These are phyloP conservation scores for Taphrina populina DNA, from an alignment of 1,139 yeast species.

Conservation along the genomic window DNA sequence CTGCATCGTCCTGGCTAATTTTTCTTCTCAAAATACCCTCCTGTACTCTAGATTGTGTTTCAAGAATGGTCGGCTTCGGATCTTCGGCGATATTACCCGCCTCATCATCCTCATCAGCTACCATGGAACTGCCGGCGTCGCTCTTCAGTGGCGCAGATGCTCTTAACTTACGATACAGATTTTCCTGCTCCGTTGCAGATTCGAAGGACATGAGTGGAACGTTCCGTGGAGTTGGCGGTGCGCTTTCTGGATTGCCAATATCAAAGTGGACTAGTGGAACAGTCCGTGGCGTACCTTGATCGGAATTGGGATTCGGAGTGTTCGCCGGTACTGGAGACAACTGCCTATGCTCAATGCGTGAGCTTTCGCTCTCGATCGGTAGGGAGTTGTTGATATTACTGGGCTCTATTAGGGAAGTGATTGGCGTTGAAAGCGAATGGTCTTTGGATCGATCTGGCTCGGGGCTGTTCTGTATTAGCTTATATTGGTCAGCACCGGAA, in stretches of 20 bases:
- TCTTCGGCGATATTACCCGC: constrained; percentile 23
- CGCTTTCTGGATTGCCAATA: neutral
- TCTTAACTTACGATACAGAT: constrained; percentile 24
- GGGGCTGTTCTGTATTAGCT: too few species aligned
- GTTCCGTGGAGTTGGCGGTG: constrained; percentile 28
- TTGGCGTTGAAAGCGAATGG: too few species aligned
- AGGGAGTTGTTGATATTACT: too few species aligned
- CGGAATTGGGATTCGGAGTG: too few species aligned
- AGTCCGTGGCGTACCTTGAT: constrained; percentile 24
- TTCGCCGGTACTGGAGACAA: too few species aligned
- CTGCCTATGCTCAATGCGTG: too few species aligned
- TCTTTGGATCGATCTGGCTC: too few species aligned
- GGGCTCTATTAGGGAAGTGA: too few species aligned
- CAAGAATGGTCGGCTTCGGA: constrained; percentile 23
- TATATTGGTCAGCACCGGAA: too few species aligned
- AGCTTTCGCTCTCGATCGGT: too few species aligned
- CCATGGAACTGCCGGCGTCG: constrained; percentile 32
- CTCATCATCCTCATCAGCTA: constrained; percentile 26
- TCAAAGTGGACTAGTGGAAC: constrained; percentile 25
- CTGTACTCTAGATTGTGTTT: constrained; percentile 24
- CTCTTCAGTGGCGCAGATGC: constrained; percentile 30
- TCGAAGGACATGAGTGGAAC: constrained; percentile 24
- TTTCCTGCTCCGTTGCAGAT: constrained; percentile 25
- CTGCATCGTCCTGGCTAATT: constrained; percentile 32
- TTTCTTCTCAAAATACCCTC: constrained; percentile 27